phyloP scores from a whole-genome alignment of 495 filamentous ascomycete genomes.

The Daldinia decipiens region DNA sequence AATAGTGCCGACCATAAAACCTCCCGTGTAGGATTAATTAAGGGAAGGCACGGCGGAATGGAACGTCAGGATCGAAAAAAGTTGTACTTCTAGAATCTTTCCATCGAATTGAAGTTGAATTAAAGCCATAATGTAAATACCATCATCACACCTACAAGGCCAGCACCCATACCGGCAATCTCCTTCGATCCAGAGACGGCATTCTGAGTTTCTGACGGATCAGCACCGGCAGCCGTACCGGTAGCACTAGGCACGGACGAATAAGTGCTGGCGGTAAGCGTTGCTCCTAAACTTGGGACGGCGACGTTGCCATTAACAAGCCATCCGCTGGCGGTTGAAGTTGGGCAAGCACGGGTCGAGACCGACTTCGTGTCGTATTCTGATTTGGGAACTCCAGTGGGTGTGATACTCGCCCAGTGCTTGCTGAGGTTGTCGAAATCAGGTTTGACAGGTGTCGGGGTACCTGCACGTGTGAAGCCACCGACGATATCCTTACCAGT shows the following conservation, averaged over 20 bases:
- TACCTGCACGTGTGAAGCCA: constrained; percentile 75
- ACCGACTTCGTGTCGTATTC: constrained; percentile 68
- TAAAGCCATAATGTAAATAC: constrained; percentile 64
- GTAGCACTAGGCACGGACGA: constrained; percentile 44
- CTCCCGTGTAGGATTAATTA: constrained; percentile 12
- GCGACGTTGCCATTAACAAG: constrained; percentile 71
- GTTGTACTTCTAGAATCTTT: constrained; percentile 4
- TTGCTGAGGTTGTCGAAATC: constrained; percentile 81
- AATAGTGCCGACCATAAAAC: constrained; percentile 6
- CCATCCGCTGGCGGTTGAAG: constrained; percentile 76
- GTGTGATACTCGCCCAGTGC: constrained; percentile 78
- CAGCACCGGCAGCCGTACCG: constrained; percentile 34
- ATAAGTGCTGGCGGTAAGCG: constrained; percentile 47
- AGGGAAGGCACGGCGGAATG: not conserved
- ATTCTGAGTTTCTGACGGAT: constrained; percentile 45
- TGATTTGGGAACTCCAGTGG: constrained; percentile 71
- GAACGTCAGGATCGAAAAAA: constrained; percentile 19
- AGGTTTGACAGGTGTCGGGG: constrained; percentile 75
- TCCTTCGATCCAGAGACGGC: constrained; percentile 58
- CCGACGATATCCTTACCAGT: constrained; percentile 65
- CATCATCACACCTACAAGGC: constrained; percentile 63
- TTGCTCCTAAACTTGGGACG: constrained; percentile 75
- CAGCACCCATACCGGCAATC: constrained; percentile 64
- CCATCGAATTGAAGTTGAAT: constrained; percentile 46
- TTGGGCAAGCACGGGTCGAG: constrained; percentile 75